A percentile compares a stretch with the other conserved stretches of the same genome.
phyloP scores from a whole-genome alignment of 805 yeast genomes.

The Henningerozyma blattae region DNA sequence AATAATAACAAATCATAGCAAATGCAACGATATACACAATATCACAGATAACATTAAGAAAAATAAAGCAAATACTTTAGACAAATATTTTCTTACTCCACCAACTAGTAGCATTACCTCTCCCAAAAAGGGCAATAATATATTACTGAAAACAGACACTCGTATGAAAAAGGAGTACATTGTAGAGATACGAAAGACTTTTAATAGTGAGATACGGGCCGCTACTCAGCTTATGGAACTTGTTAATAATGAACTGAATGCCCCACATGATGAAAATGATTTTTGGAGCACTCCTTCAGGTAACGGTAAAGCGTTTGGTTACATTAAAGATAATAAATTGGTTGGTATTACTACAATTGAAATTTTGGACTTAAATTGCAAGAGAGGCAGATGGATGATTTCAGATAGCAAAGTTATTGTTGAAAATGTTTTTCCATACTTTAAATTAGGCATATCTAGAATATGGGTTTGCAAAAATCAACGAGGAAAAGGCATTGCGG shows the following conservation, averaged over 20 bases:
- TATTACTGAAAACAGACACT: neutral
- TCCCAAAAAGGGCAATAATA: neutral
- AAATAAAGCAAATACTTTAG: neutral
- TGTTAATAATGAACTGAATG: conserved; percentile 50
- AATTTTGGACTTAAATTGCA: conserved; percentile 15
- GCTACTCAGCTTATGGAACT: conserved; percentile 33
- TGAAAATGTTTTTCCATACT: conserved; percentile 30
- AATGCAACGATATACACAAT: neutral
- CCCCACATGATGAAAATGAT: conserved; percentile 36
- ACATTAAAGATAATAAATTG: conserved; percentile 33
- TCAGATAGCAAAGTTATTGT: conserved; percentile 38
- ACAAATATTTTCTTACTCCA: neutral
- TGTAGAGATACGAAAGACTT: conserved; percentile 25
- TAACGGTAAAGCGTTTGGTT: conserved; percentile 38
- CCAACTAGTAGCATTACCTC: neutral
- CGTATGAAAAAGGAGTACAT: conserved; percentile 17
- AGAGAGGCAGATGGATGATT: conserved; percentile 50
- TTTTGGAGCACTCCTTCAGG: conserved; percentile 23
- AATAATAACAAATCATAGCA: neutral
- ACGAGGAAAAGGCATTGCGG: conserved; percentile 42
- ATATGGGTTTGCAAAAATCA: conserved; percentile 33
- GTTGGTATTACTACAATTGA: conserved; percentile 50
- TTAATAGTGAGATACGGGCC: conserved; percentile 23
- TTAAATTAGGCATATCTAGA: conserved; percentile 37
- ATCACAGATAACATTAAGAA: neutral